phyloP scores from a whole-genome alignment of 495 filamentous ascomycete species.

The Xylaria longipes region DNA sequence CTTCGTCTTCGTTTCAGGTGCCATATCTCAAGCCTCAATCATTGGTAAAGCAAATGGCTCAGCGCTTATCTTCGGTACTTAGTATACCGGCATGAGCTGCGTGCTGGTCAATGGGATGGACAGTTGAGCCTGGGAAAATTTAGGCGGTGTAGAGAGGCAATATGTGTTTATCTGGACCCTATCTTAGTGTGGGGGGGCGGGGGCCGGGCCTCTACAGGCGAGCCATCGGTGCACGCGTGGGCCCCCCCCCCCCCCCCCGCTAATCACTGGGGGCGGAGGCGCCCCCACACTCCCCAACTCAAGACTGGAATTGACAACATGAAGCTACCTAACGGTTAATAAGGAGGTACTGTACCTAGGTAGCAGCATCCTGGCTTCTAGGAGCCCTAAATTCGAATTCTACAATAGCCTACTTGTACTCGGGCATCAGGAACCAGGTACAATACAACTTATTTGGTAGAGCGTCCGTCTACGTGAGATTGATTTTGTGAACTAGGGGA shows the following conservation, averaged over 20 bases:
- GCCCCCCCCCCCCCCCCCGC: too few relatives aligned
- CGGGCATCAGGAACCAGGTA: not conserved
- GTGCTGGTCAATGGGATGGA: not conserved
- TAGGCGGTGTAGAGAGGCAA: constrained; percentile 25
- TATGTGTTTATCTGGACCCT: not conserved
- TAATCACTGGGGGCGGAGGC: too few relatives aligned
- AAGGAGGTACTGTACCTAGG: too few relatives aligned
- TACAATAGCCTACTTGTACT: not conserved
- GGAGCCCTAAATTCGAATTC: too few relatives aligned
- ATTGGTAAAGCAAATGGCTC: not conserved
- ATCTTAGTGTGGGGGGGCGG: not conserved
- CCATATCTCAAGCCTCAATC: constrained; percentile 37
- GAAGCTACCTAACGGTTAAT: too few relatives aligned
- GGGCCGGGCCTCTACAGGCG: too few relatives aligned
- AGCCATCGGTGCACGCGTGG: too few relatives aligned
- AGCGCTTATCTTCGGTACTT: not conserved
- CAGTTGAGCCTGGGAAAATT: constrained; percentile 21
- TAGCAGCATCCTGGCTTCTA: not conserved
- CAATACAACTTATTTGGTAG: not conserved
- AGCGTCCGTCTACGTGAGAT: not conserved
- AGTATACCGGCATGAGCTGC: not conserved
- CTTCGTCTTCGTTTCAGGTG: constrained; percentile 43
- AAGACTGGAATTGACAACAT: too few relatives aligned
- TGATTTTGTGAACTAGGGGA: not conserved
- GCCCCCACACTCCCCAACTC: not conserved